Evolutionary conservation across 1,284 basidiomycete genomes (phyloP), one percentile per base, ranked within the genome.

Genomic region (Fomitopsis pinicola): DNA sequence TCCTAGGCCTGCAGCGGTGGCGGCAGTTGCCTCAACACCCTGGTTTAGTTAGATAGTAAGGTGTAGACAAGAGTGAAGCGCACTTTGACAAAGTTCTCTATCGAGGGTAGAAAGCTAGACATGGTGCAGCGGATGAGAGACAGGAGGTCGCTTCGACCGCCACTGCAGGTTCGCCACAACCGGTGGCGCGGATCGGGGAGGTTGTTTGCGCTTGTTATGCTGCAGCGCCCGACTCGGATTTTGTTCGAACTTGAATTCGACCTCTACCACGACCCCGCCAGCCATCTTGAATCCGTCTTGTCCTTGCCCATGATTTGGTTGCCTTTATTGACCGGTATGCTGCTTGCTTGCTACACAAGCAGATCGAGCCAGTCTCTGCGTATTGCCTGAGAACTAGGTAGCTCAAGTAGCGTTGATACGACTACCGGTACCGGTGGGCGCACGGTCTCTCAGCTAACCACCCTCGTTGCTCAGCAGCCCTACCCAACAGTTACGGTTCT

Each of bases 21-120:
- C 87, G 36, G 83, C 72, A 1, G 86, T 79, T n/a, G 88, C 88
- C 89, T 91, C 44, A 28, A 48, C 42, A n/a, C 19, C 52, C 28
- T 33, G 6, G 0, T 44, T 68, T n/a, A 65, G 64, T 60, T 8
- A 12, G 42, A 12, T n/a, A 6, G 4, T 15, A 57, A 48, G 14
- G 64, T 59, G 46, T 40, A 46, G 12, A 26, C 30, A 19, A 55
- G 46, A 28, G 6, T 35, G 19, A n/a, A 5, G 57, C 69, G 55
- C 62, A 89, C 88, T 80, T 89, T 90, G 59, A 82, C 85, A 63
- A 89, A 82, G 10, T 77, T 80, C 67, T 86, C 84, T 3, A 89
- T 66, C 4, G 82, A 82, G 14, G 86, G 87, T 30, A 87, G 68
- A 60, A 81, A 70, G 28, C 61, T 62, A 40, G 71, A 67, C 68